A percentile compares a stretch with the other conserved stretches of the same genome.
These are phyloP conservation scores for Elaeis guineensis DNA, from an alignment of 176 grass and related monocot genomes.

Conservation along the genomic window DNA sequence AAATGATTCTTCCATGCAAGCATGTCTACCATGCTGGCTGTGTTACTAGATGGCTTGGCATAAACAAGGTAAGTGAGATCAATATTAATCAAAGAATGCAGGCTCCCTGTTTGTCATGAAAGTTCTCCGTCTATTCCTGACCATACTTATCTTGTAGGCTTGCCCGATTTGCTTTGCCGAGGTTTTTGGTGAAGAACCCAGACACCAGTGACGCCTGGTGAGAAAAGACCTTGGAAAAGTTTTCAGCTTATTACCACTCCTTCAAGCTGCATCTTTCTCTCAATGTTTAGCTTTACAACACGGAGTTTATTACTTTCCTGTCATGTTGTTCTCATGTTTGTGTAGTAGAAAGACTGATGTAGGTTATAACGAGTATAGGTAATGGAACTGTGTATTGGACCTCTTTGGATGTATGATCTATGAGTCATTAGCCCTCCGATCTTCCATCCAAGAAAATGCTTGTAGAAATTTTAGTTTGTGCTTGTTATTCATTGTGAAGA, in stretches of 20 bases:
- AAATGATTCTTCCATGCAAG: slow-evolving; percentile 90
- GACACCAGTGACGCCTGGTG: slow-evolving; percentile 41
- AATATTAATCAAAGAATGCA: neutral
- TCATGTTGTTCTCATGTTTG: neutral
- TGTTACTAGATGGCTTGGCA: slow-evolving; percentile 83
- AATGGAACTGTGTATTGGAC: neutral
- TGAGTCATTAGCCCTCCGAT: neutral
- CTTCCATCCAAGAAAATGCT: too few relatives aligned
- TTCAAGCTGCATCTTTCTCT: neutral
- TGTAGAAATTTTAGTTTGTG: too few relatives aligned
- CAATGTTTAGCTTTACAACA: neutral
- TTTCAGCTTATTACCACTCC: neutral
- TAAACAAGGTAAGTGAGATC: slow-evolving; percentile 67
- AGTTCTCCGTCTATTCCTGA: neutral
- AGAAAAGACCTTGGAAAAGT: neutral
- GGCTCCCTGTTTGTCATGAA: neutral
- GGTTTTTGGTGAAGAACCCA: slow-evolving; percentile 39
- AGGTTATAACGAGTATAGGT: neutral
- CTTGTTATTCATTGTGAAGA: too few relatives aligned
- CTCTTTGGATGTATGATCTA: neutral
- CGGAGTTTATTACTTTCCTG: neutral
- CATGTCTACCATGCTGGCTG: slow-evolving; percentile 80
- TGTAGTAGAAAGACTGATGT: neutral
- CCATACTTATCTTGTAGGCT: slow-evolving; percentile 33
- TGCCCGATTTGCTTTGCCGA: slow-evolving; percentile 92